These are phyloP conservation scores for Diplodia mutila DNA, from an alignment of 2,329 filamentous ascomycete species.

Conservation along the genomic window DNA sequence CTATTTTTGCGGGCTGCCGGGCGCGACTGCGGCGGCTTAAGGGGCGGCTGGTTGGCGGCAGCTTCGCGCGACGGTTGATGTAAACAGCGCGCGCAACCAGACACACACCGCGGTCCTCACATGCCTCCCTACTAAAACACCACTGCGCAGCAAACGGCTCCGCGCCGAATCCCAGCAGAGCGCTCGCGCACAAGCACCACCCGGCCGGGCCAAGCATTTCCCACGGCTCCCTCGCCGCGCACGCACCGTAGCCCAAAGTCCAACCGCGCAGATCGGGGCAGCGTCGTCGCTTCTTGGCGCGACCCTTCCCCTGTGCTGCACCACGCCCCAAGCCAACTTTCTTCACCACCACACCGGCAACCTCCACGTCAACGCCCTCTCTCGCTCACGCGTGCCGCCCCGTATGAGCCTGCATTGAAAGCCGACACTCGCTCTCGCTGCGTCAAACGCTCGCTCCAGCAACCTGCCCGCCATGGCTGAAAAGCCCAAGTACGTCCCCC, in stretches of 20 bases:
- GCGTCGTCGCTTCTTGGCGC: conserved; percentile 26
- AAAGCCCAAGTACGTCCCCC: conserved; percentile 22
- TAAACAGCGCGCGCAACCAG: conserved; percentile 14
- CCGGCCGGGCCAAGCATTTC: conserved; percentile 14
- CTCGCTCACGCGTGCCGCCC: conserved; percentile 1
- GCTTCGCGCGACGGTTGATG: neutral
- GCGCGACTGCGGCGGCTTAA: conserved; percentile 1
- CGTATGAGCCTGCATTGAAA: conserved; percentile 23
- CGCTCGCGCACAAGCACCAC: conserved; percentile 24
- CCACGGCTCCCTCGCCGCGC: conserved; percentile 20
- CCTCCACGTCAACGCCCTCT: conserved; percentile 3
- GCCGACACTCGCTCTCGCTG: conserved; percentile 9
- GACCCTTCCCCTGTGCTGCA: conserved; percentile 26
- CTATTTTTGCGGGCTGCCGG: conserved; percentile 13
- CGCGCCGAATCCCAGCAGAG: conserved; percentile 1
- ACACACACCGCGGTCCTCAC: conserved; percentile 10
- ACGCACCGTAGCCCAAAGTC: neutral
- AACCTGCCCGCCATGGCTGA: conserved; percentile 13
- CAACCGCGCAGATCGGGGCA: conserved; percentile 21
- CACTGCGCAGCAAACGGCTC: conserved; percentile 21
- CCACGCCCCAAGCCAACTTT: conserved; percentile 25
- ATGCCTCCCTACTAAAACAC: conserved; percentile 22
- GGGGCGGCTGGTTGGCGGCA: neutral
- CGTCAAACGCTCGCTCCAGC: conserved; percentile 10
- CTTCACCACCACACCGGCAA: conserved; percentile 16